These are phyloP conservation scores for Eudorina sp. DNA, from an alignment of 139 green algal species.

Conservation along the genomic window DNA sequence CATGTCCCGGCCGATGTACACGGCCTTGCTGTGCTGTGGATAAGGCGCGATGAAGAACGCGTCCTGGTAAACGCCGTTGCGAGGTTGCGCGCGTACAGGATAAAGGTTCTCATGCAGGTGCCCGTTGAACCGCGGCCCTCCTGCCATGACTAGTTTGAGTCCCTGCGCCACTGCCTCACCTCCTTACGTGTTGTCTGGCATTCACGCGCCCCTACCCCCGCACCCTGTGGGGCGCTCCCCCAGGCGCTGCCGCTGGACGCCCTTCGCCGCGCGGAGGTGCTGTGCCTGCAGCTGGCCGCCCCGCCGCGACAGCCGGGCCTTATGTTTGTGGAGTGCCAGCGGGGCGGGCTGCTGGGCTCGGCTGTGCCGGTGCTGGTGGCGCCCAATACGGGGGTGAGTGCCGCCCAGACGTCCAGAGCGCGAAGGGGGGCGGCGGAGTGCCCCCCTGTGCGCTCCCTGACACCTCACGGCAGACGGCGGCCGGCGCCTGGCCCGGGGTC, in stretches of 20 bases:
- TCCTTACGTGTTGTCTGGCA: neutral
- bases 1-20: neutral
- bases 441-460: no score
- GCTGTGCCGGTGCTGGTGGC: slow-evolving; percentile 32
- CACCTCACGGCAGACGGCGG: no score
- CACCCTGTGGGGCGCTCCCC: neutral
- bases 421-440: no score
- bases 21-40: no score
- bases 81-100: no score
- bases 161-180: neutral
- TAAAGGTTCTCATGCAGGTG: no score
- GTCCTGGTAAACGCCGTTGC: no score
- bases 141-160: neutral
- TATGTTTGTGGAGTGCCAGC: slow-evolving; percentile 40
- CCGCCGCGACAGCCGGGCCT: neutral
- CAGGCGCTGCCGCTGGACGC: slow-evolving; percentile 41
- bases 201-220: neutral
- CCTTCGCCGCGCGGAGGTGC: slow-evolving; percentile 34
- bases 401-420: no score
- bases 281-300: slow-evolving; percentile 30
- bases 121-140: no score
- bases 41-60: no score
- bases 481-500: no score
- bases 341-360: slow-evolving; percentile 32
- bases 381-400: slow-evolving; percentile 15